phyloP scores from a whole-genome alignment of 495 filamentous ascomycete genomes.

The Penicillium pulvis region DNA sequence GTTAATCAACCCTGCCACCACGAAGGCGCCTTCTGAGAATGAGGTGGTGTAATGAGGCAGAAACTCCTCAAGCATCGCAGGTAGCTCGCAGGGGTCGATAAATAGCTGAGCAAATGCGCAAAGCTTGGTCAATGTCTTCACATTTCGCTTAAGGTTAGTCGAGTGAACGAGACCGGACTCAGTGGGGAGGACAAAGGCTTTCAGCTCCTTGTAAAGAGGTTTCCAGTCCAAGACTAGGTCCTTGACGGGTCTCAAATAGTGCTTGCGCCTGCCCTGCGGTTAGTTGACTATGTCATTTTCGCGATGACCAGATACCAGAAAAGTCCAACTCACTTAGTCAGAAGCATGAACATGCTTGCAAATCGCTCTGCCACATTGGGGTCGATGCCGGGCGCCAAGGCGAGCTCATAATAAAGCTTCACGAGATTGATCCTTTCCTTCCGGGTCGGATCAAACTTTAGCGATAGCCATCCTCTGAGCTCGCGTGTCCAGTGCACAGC shows the following conservation, averaged over 20 bases:
- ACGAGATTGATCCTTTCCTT: constrained; percentile 80
- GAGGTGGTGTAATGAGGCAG: constrained; percentile 95
- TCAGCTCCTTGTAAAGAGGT: constrained; percentile 88
- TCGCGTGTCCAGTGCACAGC: constrained; percentile 97
- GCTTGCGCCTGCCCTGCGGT: constrained; percentile 74
- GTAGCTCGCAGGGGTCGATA: constrained; percentile 84
- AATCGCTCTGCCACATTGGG: constrained; percentile 82
- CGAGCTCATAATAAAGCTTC: constrained; percentile 90
- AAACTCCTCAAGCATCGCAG: constrained; percentile 89
- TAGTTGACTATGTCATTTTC: constrained; percentile 21
- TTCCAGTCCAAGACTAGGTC: constrained; percentile 92
- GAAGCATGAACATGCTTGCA: constrained; percentile 90
- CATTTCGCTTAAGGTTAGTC: constrained; percentile 65
- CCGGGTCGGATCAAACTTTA: constrained; percentile 94
- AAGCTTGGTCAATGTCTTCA: constrained; percentile 80
- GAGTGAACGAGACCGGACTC: constrained; percentile 70
- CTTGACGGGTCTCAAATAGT: constrained; percentile 86
- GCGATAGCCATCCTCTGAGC: constrained; percentile 87
- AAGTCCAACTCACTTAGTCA: constrained; percentile 74
- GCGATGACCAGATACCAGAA: constrained; percentile 1
- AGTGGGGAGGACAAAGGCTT: constrained; percentile 80
- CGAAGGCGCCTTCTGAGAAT: constrained; percentile 83
- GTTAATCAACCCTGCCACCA: constrained; percentile 83
- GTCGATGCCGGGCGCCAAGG: constrained; percentile 89
- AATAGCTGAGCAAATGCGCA: constrained; percentile 88